Base-by-base conservation (phyloP, 2,329 filamentous ascomycete genomes). In the Curvularia sp. region DNA sequence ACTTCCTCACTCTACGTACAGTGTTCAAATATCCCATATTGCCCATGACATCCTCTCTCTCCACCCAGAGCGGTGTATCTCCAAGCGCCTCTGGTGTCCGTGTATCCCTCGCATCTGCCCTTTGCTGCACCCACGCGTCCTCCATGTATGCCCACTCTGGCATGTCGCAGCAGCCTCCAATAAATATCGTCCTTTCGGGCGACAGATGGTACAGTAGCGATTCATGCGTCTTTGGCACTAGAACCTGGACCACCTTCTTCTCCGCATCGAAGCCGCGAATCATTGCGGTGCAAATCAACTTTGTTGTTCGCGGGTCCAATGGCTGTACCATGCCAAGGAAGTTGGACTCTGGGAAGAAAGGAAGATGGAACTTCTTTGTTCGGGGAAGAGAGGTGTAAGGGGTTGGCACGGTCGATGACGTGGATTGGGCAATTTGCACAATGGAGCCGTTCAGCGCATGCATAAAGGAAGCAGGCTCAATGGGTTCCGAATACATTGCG, bases 361-460 rank as follows among this genome's bases (percentile, higher is more conserved):
- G 90, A 1, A 93, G 79, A 0, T 80, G 80, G 67, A 87, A 84
- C 1, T 80, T 78, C 1, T 80, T 79, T 3, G 78, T 80, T 5
- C 74, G 71, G 0, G 80, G 67, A 1, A 83, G 66, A 1, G 62
- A 53, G 38, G 69, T 60, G 19, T 66, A 64, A n/a, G 57, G 54
- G 2, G 59, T 27, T 12, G 64, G 64, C 19, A 67, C 52, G 19
- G 72, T 73, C 0, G 73, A 59, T 21, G 83, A 82, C 51, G 90
- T 85, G 7, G 91, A 78, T 28, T 84, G 82, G 0, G 92, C 85
- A 6, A 91, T 79, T 0, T 89, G 87, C 0, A 94, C 77, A 0
- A 93, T 72, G n/a, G 85, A 84, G 15, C 91, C 91, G 64, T 91
- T 88, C 42, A 94, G 84, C 0, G 87, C 82, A 39, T 90, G 87